phyloP scores from a whole-genome alignment of 2,329 filamentous ascomycete species.

The Xylaria sp. region DNA sequence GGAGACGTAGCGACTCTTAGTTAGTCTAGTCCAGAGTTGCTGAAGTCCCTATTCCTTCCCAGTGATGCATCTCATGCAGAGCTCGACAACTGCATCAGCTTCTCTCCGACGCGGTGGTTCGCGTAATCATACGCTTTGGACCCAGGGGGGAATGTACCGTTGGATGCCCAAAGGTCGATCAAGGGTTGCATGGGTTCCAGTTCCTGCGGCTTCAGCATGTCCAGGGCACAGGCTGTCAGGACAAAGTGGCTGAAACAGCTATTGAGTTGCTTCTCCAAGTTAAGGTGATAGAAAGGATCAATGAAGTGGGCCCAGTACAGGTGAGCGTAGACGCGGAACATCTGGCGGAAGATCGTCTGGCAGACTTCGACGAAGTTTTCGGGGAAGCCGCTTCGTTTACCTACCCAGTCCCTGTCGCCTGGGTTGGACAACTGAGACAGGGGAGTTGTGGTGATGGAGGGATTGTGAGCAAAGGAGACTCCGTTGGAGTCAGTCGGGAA shows the following conservation, averaged over 20 bases:
- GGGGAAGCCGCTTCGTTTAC: conserved; percentile 92
- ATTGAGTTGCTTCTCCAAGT: conserved; percentile 83
- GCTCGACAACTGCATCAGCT: conserved; percentile 62
- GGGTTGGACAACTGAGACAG: conserved; percentile 71
- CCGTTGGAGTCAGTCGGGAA: conserved; percentile 87
- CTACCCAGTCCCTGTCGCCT: conserved; percentile 80
- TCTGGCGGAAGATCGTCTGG: conserved; percentile 94
- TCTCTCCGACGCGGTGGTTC: conserved; percentile 69
- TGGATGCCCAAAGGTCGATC: conserved; percentile 90
- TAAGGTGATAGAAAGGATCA: conserved; percentile 85
- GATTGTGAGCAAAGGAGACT: conserved; percentile 73
- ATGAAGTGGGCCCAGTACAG: conserved; percentile 97
- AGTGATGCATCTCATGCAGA: conserved; percentile 37
- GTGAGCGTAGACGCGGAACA: conserved; percentile 98
- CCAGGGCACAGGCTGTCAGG: conserved; percentile 80
- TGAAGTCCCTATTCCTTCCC: conserved; percentile 3
- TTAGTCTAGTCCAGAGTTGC: conserved; percentile 5
- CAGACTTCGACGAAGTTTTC: conserved; percentile 89
- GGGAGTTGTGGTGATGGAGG: conserved; percentile 67
- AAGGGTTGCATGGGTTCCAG: conserved; percentile 95
- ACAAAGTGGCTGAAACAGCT: conserved; percentile 90
- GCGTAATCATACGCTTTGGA: conserved; percentile 74
- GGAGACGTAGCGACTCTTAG: background rate
- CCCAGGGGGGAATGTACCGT: conserved; percentile 85
- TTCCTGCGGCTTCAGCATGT: conserved; percentile 88